Evolutionary conservation across 306 rosid species (phyloP).

Genomic region (Cicer cuneatum): DNA sequence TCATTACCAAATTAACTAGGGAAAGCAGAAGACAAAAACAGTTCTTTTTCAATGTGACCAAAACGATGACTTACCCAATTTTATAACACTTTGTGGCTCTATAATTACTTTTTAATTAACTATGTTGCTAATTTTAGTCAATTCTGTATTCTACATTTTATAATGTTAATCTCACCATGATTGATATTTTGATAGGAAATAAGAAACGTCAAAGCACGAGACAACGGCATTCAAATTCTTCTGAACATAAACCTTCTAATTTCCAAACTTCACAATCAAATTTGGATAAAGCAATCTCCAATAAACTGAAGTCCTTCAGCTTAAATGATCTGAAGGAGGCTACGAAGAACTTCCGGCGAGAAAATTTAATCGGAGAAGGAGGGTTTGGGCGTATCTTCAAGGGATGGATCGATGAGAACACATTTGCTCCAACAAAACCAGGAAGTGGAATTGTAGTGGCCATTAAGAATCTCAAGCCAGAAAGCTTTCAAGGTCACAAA

Average conservation of each 20-base stretch:
- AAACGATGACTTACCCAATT: too few relatives aligned
- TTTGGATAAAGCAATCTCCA: constrained; percentile 45
- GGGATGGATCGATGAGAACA: constrained; percentile 83
- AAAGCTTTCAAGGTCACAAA: constrained; percentile 94
- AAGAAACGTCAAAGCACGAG: constrained; percentile 46
- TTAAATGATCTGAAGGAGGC: constrained; percentile 84
- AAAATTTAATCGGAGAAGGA: constrained; percentile 86
- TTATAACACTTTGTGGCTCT: too few relatives aligned
- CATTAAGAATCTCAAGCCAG: constrained; percentile 83
- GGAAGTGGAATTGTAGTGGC: constrained; percentile 93
- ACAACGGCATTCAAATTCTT: constrained; percentile 44
- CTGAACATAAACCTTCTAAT: constrained; percentile 17
- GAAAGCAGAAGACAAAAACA: too few relatives aligned
- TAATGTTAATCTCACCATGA: constrained; percentile 30
- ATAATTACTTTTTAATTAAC: too few relatives aligned
- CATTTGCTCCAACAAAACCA: constrained; percentile 76
- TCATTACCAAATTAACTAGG: too few relatives aligned
- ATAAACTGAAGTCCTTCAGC: constrained; percentile 67
- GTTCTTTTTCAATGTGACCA: too few relatives aligned
- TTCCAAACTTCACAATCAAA: constrained; percentile 38
- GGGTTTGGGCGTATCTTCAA: constrained; percentile 90
- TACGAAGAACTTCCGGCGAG: constrained; percentile 76
- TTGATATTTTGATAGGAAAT: constrained; percentile 48
- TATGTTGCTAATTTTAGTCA: too few relatives aligned
- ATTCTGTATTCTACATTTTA: constrained; percentile 1